These are phyloP conservation scores for Marchantia paleacea DNA, from an alignment of 225 moss, liverwort and hornwort genomes.

Conservation along the genomic window DNA sequence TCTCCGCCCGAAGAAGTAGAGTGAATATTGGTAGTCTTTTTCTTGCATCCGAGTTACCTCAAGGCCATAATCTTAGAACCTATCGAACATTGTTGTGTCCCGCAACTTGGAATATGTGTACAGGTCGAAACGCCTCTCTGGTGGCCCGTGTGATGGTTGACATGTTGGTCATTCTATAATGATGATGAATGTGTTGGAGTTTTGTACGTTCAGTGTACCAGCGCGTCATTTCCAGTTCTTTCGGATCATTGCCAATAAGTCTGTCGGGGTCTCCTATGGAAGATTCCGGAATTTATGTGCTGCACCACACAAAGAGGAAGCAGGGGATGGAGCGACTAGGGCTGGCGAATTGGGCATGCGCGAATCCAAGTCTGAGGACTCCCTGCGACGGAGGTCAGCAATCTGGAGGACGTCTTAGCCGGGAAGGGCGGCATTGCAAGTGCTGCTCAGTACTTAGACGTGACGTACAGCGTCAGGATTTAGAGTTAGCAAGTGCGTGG, in stretches of 20 bases:
- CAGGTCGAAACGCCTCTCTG: background rate
- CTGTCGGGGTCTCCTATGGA: background rate
- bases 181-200: background rate
- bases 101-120: background rate
- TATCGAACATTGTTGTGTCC: background rate
- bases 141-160: slow-evolving; percentile 1
- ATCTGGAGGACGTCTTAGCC: background rate
- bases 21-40: background rate
- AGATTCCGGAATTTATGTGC: background rate
- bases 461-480: too few relatives aligned
- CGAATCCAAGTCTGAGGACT: background rate
- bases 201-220: background rate
- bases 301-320: background rate
- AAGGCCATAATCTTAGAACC: background rate
- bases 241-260: background rate
- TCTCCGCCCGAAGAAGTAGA: background rate
- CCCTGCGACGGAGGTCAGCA: background rate
- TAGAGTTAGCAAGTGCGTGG: too few relatives aligned
- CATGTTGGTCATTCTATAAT: background rate
- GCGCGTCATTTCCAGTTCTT: background rate
- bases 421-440: background rate
- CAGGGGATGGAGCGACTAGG: background rate
- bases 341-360: background rate
- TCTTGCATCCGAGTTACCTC: background rate
- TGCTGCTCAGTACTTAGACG: background rate